Evolutionary conservation across 306 rosid genomes (phyloP), one percentile per base, ranked within the genome.

Genomic region (Hippophae tibetana): DNA sequence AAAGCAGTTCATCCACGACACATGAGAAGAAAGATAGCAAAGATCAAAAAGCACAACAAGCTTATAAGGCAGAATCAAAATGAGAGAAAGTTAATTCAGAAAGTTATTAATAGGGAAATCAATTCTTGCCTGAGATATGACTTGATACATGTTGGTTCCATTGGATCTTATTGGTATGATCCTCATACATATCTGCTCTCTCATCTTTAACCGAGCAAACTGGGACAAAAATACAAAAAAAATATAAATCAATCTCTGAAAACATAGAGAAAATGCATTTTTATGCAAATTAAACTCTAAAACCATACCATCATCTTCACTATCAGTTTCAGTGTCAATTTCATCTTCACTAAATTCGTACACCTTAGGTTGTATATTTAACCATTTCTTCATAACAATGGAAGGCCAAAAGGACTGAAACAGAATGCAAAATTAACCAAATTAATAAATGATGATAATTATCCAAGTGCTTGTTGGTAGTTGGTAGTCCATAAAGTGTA

Each of bases 341-440:
- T 92, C 99, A 84, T 92, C 99, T 78, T 86, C 99, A 70, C 99
- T 92, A 54, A 88, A 92, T 61, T 92, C 99, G 75, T 83, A 71
- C 70, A 64, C 95, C 76, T 76, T 83, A 3, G 99, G 96, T 89
- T 88, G 84, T 50, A 92, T 81, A 57, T 92, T 92, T 56, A 92
- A 65, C 99, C 99, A 92, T 73, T 92, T 92, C 74, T 92, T 92
- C 99, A 85, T 84, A 81, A 92, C 79, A 75, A 92, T 67, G 52
- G 99, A 88, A 64, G 99, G 99, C 99, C 99, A 92, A 72, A 88
- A 92, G 6, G 93, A 81, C 96, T 92, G 82, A 67, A 72, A 76
- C 6, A 61, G 67, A 69, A 69, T 23, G 49, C 54, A 78, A 18
- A 18, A 70, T 51, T 57, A 48, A 52, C 12, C 63, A 55, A 58